Evolutionary conservation across 2,329 filamentous ascomycete genomes (phyloP).

Genomic region (Monilinia fructicola): DNA sequence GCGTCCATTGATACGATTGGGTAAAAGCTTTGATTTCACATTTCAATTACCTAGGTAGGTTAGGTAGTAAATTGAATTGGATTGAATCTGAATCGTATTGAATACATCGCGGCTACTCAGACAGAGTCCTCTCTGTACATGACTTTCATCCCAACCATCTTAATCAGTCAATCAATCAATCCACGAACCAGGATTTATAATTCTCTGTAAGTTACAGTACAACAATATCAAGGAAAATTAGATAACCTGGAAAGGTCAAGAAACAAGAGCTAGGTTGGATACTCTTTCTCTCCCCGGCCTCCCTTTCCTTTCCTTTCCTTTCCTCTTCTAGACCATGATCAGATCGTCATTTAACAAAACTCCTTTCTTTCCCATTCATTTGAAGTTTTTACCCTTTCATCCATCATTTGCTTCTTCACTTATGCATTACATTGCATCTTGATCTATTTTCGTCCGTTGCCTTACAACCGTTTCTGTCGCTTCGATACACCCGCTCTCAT

Average conservation of each 20-base stretch:
- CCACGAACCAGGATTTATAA: neutral
- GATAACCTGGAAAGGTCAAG: neutral
- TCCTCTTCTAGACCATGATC: slow-evolving; percentile 8
- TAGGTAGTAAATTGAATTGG: neutral
- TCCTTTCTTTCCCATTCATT: slow-evolving; percentile 5
- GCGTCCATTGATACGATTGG: neutral
- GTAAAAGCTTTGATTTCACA: neutral
- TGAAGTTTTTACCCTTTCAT: neutral
- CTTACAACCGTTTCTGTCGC: neutral
- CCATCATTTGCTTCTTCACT: neutral
- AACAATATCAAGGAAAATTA: neutral
- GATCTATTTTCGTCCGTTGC: neutral
- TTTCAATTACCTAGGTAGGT: neutral
- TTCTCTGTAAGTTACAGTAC: neutral
- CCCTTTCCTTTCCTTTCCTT: neutral
- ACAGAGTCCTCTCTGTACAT: too few species aligned
- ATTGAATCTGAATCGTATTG: too few species aligned
- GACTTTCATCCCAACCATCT: neutral
- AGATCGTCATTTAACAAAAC: slow-evolving; percentile 7
- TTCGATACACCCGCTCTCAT: neutral
- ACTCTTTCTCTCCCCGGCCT: too few species aligned
- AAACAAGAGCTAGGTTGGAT: neutral
- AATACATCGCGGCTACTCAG: slow-evolving; percentile 3
- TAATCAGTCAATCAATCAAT: neutral
- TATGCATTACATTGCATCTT: neutral